A percentile compares a stretch with the other conserved stretches of the same genome.
These are phyloP conservation scores for Xylaria sp. DNA, from an alignment of 2,329 filamentous ascomycete species.

Conservation along the genomic window DNA sequence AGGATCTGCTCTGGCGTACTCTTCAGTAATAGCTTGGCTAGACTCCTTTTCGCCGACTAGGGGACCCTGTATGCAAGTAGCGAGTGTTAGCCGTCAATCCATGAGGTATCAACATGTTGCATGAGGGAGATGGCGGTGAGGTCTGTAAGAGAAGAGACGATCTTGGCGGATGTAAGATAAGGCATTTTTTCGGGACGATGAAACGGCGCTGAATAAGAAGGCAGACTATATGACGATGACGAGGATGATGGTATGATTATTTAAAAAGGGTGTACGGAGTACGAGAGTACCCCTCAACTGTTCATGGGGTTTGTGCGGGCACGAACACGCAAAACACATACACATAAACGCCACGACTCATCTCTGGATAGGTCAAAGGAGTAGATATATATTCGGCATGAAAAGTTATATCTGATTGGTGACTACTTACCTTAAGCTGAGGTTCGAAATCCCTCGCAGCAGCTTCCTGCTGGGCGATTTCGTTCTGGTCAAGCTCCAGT, in stretches of 20 bases:
- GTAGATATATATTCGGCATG: slow-evolving; percentile 5
- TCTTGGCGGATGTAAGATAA: neutral
- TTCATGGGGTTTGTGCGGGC: slow-evolving; percentile 7
- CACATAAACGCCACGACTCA: slow-evolving; percentile 1
- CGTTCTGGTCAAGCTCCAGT: slow-evolving; percentile 48
- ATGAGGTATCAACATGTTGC: slow-evolving; percentile 9
- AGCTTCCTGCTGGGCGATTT: slow-evolving; percentile 68
- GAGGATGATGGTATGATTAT: neutral
- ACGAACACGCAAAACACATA: slow-evolving; percentile 9
- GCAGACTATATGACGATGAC: neutral
- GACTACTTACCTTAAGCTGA: slow-evolving; percentile 61
- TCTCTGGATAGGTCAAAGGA: slow-evolving; percentile 4
- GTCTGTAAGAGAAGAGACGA: neutral
- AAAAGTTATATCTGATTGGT: slow-evolving; percentile 10
- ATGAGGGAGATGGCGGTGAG: slow-evolving; percentile 19
- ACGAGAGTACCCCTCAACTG: neutral
- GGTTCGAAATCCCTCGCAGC: slow-evolving; percentile 69
- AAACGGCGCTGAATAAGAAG: neutral
- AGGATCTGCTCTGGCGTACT: slow-evolving; percentile 89
- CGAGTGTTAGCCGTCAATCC: slow-evolving; percentile 35
- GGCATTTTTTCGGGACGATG: neutral
- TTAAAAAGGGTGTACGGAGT: slow-evolving; percentile 1
- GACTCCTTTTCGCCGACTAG: slow-evolving; percentile 82
- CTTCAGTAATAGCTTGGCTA: slow-evolving; percentile 79
- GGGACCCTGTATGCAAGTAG: slow-evolving; percentile 71